Evolutionary conservation across 1,139 yeast genomes (phyloP), one percentile per base, ranked within the genome.

Genomic region (Entelexis paramagnoliae): DNA sequence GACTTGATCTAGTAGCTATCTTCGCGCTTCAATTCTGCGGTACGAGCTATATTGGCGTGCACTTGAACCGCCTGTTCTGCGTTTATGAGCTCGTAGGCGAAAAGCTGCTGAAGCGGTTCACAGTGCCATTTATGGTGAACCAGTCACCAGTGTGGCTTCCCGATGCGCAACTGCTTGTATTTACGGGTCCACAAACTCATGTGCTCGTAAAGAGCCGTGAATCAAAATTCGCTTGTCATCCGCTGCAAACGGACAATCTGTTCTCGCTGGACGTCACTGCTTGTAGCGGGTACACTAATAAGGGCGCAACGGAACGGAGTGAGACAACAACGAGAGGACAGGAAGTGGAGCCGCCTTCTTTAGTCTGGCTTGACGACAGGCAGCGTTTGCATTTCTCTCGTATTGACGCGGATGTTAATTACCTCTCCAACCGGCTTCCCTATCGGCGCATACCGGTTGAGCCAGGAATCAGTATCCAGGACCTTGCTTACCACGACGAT

Each of bases 131-230:
- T 32, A 48, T 42, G 10, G 58, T 54, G 60, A 51, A 48, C 22
- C 51, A 47, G 35, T 54, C 58, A 14, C 58, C 58, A 6, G 48
- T 55, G 2, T 50, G 36, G 41, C 34, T 55, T 19, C 41, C 45
- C 6, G 24, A 26, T 4, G 29, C 32, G 13, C 48, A 80, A 0
- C 74, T 80, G 22, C 75, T 87, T 1, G 76, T 86, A 59, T 78
- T 88, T 3, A 81, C 93, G 1, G 96, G 96, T 38, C 75, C 76
- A 20, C 77, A 76, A 16, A 88, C 96, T 0, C 82, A 79, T 58
- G 71, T 83, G 52, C 74, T 89, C 5, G 67, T 81, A 34, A 84
- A 84, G 59, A 75, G 81, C 13, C 72, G 77, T 35, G 80, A 78
- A 57, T 76, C 93, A 0, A 69, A 74, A 5, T 87, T 94, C 1